These are phyloP conservation scores for Ploettnerulaceae sp. DNA, from an alignment of 2,329 filamentous ascomycete species.

Conservation along the genomic window DNA sequence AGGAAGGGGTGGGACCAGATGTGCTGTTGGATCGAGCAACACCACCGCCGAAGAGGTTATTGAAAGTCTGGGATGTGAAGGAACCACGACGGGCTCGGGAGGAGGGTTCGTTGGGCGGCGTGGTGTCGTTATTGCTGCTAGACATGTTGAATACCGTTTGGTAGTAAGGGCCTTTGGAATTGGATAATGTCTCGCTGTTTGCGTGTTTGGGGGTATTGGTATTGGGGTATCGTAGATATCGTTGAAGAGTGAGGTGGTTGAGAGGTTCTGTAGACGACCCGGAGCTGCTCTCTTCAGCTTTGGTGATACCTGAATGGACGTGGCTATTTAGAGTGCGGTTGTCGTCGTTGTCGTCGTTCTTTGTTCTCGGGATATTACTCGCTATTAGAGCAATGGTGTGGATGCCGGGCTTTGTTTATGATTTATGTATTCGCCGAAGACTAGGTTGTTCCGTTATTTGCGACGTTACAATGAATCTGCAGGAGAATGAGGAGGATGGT, in stretches of 20 bases:
- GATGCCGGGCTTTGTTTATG: conserved; percentile 13
- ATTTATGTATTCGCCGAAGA: conserved; percentile 3
- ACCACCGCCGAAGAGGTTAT: conserved; percentile 45
- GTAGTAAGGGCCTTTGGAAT: not conserved
- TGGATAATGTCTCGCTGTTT: not conserved
- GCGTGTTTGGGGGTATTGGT: conserved; percentile 3
- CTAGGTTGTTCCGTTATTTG: not conserved
- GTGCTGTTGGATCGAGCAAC: conserved; percentile 43
- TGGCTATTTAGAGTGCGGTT: conserved; percentile 2
- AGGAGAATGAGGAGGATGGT: not conserved
- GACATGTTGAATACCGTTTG: conserved; percentile 36
- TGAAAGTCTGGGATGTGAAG: conserved; percentile 38
- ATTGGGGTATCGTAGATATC: not conserved
- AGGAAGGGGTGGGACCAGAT: conserved; percentile 41
- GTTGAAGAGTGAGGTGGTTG: not conserved
- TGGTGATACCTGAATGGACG: conserved; percentile 8
- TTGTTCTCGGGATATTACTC: conserved; percentile 18
- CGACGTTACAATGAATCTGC: not conserved
- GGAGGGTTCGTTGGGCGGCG: conserved; percentile 37
- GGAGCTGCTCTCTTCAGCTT: conserved; percentile 27
- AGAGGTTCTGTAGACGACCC: conserved; percentile 22
- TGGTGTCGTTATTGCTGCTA: conserved; percentile 34
- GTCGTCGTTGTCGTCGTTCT: no score
- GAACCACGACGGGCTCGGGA: conserved; percentile 42
- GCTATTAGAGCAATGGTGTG: conserved; percentile 10